Evolutionary conservation across 352 stramenopile species (phyloP).

Genomic region (Pythium aristosporum): DNA sequence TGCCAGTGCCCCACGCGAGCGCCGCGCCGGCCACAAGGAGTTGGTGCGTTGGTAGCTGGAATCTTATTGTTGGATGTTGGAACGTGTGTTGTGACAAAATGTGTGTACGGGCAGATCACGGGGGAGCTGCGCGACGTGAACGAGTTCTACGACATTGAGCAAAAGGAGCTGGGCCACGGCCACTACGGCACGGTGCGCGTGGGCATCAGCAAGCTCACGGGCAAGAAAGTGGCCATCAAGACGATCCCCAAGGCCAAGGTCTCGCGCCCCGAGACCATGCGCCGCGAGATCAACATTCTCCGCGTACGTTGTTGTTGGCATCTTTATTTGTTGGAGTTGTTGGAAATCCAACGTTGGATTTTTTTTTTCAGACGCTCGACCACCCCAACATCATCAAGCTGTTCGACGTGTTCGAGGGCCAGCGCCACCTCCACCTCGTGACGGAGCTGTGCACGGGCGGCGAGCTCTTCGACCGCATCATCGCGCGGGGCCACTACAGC

Average conservation of each 20-base stretch:
- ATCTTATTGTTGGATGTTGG: constrained; percentile 1
- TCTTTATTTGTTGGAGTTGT: neutral
- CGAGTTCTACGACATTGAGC: constrained; percentile 86
- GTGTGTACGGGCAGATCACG: constrained; percentile 58
- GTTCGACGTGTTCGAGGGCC: constrained; percentile 96
- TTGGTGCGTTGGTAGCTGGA: constrained; percentile 33
- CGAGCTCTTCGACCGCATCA: constrained; percentile 95
- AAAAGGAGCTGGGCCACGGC: constrained; percentile 86
- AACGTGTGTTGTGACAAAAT: neutral
- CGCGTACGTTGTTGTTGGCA: constrained; percentile 36
- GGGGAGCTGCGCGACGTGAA: constrained; percentile 81
- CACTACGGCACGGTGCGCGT: constrained; percentile 98
- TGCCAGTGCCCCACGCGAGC: constrained; percentile 40
- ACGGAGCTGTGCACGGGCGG: constrained; percentile 98
- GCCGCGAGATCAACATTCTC: constrained; percentile 91
- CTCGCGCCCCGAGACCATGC: constrained; percentile 94
- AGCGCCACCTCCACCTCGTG: constrained; percentile 96
- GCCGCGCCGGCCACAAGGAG: constrained; percentile 58
- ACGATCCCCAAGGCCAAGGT: constrained; percentile 98
- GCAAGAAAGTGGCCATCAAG: constrained; percentile 97
- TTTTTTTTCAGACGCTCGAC: constrained; percentile 59
- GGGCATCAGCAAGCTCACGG: constrained; percentile 91
- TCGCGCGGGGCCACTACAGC: constrained; percentile 93
- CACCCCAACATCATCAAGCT: constrained; percentile 99
- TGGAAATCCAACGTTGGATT: neutral